Percentiles rank a stretch among this genome's conserved stretches.
Conservation (phyloP, 1,284 basidiomycete species). For the Malassezia dermatis region DNA sequence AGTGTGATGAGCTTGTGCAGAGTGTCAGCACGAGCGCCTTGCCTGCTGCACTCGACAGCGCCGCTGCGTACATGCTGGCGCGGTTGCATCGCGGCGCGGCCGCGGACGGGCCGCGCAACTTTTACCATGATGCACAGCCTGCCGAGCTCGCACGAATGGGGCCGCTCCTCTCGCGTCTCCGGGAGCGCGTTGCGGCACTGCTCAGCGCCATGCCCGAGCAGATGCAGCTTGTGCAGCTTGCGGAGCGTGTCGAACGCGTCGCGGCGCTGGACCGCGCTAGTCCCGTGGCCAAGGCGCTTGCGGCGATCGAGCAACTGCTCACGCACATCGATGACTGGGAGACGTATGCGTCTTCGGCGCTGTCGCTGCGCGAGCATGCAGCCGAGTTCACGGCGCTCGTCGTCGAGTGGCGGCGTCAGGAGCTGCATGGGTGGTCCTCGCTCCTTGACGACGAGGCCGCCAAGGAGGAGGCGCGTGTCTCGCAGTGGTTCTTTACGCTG, state of each 20-base stretch:
- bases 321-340: constrained; percentile 93
- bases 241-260: constrained; percentile 63
- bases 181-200: constrained; percentile 49
- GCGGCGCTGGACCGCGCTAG: constrained; percentile 59
- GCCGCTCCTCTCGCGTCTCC: constrained; percentile 26
- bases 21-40: background rate
- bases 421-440: constrained; percentile 74
- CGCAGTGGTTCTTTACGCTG: constrained; percentile 83
- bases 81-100: constrained; percentile 5
- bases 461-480: constrained; percentile 50
- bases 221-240: constrained; percentile 80
- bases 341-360: constrained; percentile 76
- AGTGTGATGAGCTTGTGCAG: background rate
- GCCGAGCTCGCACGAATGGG: constrained; percentile 26
- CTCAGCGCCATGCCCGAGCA: constrained; percentile 88
- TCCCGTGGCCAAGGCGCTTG: constrained; percentile 72
- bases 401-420: constrained; percentile 79
- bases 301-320: constrained; percentile 75
- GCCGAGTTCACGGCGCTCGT: constrained; percentile 63
- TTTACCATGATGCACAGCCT: constrained; percentile 37
- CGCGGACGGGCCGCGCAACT: constrained; percentile 23
- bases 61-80: constrained; percentile 27
- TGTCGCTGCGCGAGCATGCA: constrained; percentile 64
- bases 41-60: constrained; percentile 20
- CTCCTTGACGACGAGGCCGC: constrained; percentile 56